A percentile compares a stretch with the other conserved stretches of the same genome.
Conservation (phyloP, 1,284 basidiomycete species). For the Malassezia nana region DNA sequence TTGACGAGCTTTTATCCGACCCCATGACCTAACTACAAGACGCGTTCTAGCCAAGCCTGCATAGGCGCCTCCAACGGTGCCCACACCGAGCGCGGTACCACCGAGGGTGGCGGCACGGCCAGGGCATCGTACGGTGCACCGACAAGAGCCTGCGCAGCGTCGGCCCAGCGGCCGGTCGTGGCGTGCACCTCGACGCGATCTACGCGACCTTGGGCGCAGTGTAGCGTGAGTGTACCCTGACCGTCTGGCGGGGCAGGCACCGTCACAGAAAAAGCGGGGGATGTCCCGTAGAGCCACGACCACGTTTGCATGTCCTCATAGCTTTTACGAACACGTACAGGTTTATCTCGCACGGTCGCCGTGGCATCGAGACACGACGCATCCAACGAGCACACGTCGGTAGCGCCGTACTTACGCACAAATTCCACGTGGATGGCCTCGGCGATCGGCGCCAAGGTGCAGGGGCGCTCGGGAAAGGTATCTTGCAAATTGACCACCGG, state of each 20-base stretch:
- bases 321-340: constrained; percentile 18
- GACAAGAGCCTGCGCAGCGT: background rate
- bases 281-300: constrained; percentile 89
- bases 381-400: constrained; percentile 17
- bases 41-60: constrained; percentile 4
- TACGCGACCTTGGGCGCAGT: background rate
- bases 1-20: constrained; percentile 42
- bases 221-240: background rate
- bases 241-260: background rate
- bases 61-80: background rate
- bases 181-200: background rate
- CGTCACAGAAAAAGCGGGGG: constrained; percentile 65
- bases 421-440: constrained; percentile 66
- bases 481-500: constrained; percentile 74
- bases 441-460: constrained; percentile 64
- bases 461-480: constrained; percentile 49
- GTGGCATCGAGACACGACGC: constrained; percentile 7
- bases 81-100: background rate
- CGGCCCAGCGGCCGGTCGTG: background rate
- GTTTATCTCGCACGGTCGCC: constrained; percentile 12
- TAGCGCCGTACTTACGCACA: constrained; percentile 54
- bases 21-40: constrained; percentile 1
- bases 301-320: constrained; percentile 58
- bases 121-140: constrained; percentile 16
- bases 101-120: constrained; percentile 8